Evolutionary conservation across 768 basidiomycete species (phyloP), one percentile per base, ranked within the genome.

Genomic region (Hygrophorus pudorinus): DNA sequence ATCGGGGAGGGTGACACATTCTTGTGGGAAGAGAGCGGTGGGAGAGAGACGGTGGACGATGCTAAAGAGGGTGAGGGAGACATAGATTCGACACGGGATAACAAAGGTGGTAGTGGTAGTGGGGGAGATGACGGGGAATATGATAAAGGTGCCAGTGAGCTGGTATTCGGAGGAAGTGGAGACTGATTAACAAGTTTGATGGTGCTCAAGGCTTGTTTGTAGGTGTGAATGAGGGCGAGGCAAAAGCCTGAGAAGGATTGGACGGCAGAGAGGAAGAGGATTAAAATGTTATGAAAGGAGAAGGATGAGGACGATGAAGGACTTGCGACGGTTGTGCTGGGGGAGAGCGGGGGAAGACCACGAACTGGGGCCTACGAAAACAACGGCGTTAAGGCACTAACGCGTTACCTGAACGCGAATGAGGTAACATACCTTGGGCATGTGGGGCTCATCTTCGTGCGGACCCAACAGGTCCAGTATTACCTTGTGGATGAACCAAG

Each of bases 401-500:
- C 24, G 7, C n/a, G n/a, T n/a, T n/a, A n/a, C n/a, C n/a, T 24
- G 7, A 7, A 24, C 3, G 3, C 24, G 24, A 24, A 24, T 7
- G 4, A 24, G 3, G 3, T 24, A 37, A 54, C 61, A 36, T 46
- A 67, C 68, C 49, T 61, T 54, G 10, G 41, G 16, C 24, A 24
- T 24, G 28, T 58, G 59, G 34, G 48, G 50, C 4, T 51, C 43
- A 18, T 60, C 62, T 2, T 63, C 58, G 30, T 59, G 56, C 18
- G 70, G 65, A 5, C 78, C 83, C 9, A 94, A 63, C 2, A 82
- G 59, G 53, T 80, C 78, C 29, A 93, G 66, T 9, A 85, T 66
- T 2, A 73, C 55, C 54, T 70, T 78, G 46, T 90, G 79, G 37
- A 94, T 74, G 59, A 96, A 97, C 91, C 93, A 97, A 0, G 87